Percentiles rank a stretch among this genome's conserved stretches.
phyloP scores from a whole-genome alignment of 2,329 filamentous ascomycete genomes.

The Claviceps africana region DNA sequence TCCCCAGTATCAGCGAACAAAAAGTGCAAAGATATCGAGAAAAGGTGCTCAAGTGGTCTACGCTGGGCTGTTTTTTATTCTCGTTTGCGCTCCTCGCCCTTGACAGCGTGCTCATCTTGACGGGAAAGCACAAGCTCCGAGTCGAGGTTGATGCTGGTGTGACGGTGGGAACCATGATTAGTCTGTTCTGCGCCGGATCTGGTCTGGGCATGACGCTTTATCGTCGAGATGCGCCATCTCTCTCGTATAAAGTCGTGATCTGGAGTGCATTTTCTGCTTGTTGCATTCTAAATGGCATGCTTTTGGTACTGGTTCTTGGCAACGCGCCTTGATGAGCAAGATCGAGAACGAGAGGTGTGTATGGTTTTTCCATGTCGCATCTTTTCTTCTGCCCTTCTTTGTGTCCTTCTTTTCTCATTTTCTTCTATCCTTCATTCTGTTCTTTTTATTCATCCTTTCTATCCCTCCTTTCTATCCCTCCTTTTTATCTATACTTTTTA shows the following conservation, averaged over 20 bases:
- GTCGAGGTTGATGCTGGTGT: slow-evolving; percentile 64
- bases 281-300: slow-evolving; percentile 30
- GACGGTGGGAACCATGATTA: slow-evolving; percentile 53
- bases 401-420: not conserved
- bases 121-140: slow-evolving; percentile 52
- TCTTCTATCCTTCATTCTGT: not conserved
- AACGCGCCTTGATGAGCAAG: slow-evolving; percentile 19
- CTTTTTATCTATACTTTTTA: not conserved
- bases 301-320: slow-evolving; percentile 27
- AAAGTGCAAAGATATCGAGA: slow-evolving; percentile 37
- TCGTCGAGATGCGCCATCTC: slow-evolving; percentile 29
- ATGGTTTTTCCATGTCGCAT: not conserved
- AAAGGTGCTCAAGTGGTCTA: slow-evolving; percentile 38
- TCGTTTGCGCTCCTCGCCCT: slow-evolving; percentile 51
- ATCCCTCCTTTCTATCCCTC: not conserved
- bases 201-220: slow-evolving; percentile 46
- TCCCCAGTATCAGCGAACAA: slow-evolving; percentile 39
- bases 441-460: not conserved
- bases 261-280: slow-evolving; percentile 22
- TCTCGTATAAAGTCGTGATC: slow-evolving; percentile 28
- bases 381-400: not conserved
- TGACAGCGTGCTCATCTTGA: slow-evolving; percentile 49
- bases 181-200: slow-evolving; percentile 47
- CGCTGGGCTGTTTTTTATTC: slow-evolving; percentile 39
- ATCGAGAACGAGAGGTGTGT: not conserved